Evolutionary conservation across 2,329 filamentous ascomycete species (phyloP).

Genomic region (Paecilomyces variotii): DNA sequence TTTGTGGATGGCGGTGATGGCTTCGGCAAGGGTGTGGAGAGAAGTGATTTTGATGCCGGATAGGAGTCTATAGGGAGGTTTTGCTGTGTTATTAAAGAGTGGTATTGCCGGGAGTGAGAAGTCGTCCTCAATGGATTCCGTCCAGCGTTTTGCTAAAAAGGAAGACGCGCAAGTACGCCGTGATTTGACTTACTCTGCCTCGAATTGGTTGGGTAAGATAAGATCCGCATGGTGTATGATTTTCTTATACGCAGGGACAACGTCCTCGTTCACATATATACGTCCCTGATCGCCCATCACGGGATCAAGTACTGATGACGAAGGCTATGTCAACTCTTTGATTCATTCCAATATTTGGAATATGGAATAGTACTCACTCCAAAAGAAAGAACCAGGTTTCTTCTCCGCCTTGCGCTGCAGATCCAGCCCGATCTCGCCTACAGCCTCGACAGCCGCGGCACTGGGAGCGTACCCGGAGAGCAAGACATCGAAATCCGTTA

Average conservation of each 20-base stretch:
- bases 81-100: background rate
- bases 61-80: constrained; percentile 53
- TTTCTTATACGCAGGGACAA: constrained; percentile 81
- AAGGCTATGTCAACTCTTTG: background rate
- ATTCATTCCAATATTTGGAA: background rate
- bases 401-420: constrained; percentile 58
- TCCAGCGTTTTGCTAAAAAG: background rate
- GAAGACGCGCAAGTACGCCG: background rate
- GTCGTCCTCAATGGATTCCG: background rate
- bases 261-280: constrained; percentile 84
- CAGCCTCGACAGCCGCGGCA: constrained; percentile 71
- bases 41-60: constrained; percentile 78
- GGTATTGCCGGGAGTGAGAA: background rate
- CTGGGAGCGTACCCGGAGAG: constrained; percentile 91
- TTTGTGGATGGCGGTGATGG: constrained; percentile 69
- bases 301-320: constrained; percentile 66
- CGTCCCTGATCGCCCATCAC: constrained; percentile 96
- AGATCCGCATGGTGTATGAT: constrained; percentile 76
- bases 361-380: constrained; percentile 47
- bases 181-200: constrained; percentile 67
- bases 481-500: constrained; percentile 89
- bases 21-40: constrained; percentile 61
- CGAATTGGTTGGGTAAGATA: constrained; percentile 93
- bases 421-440: constrained; percentile 76
- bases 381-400: constrained; percentile 76